Base-by-base conservation (phyloP, 345 rosid genomes). In the Melaleuca alternifolia region DNA sequence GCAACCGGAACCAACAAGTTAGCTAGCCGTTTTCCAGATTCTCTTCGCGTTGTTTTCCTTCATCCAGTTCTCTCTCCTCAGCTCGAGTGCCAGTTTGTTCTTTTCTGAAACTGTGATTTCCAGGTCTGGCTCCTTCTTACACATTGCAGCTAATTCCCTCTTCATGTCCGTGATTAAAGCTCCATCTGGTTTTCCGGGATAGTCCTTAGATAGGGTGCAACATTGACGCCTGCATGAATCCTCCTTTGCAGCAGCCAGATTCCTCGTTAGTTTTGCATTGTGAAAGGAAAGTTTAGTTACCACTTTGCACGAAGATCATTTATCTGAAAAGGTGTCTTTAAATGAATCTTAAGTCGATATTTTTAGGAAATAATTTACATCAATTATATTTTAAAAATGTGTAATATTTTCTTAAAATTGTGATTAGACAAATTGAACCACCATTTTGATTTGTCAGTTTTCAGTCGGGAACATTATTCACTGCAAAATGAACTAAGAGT, bases 231-330 rank as follows among this genome's bases (percentile, higher is more conserved):
- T 90, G 83, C 84, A 88, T 81, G 85, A 83, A 59, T 77, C 88
- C 77, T 91, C 94, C 88, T 89, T 92, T 54, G 89, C 88, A 83
- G 91, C 90, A 87, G 92, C 91, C 86, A 92, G 87, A 50, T 93
- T 94, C 85, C 89, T 90, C 46, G 53, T 91, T 87, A 94, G 89
- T 87, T 91, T 93, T 46, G 94, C 94, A 88, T 93, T 94, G 88
- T 93, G 92, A 89, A 90, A 93, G 84, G 95, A 90, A 50, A 94
- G 97, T 81, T 87, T 89, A 84, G 97, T 92, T 76, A 94, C 97
- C 92, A 90, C 85, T 92, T 90, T 41, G 41, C 41, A 41, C 41
- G 41, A 41, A 41, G 41, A 41, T 41, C 41, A 2, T 41, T 41
- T 4, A 41, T 41, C 41, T 41, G 3, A 4, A 2, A 41, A 41